Conservation (phyloP, 2,329 filamentous ascomycete species). For the Tolypocladium tropicale region DNA sequence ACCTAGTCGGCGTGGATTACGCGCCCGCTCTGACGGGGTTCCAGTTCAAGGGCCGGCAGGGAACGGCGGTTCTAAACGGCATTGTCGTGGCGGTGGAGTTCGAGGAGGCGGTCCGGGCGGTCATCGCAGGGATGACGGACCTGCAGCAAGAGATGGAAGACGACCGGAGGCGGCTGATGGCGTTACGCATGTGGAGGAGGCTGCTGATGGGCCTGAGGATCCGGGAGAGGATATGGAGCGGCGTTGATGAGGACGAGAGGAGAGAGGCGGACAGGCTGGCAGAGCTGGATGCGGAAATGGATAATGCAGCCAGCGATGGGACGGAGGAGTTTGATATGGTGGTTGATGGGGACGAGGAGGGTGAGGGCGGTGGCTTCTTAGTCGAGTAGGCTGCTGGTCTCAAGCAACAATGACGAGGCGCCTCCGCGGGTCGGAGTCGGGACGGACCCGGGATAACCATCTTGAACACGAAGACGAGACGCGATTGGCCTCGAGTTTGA, state of each 20-base stretch:
- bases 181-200: conserved; percentile 54
- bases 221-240: conserved; percentile 58
- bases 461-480: too few relatives aligned
- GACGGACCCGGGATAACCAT: too few relatives aligned
- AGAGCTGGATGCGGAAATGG: conserved; percentile 23
- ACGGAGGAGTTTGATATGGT: conserved; percentile 33
- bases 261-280: conserved; percentile 25
- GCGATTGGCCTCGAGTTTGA: too few relatives aligned
- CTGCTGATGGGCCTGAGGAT: conserved; percentile 72
- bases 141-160: conserved; percentile 53
- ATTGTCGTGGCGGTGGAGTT: conserved; percentile 66
- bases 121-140: conserved; percentile 58
- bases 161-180: conserved; percentile 63
- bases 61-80: conserved; percentile 73
- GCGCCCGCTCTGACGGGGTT: conserved; percentile 88
- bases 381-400: conserved; percentile 19
- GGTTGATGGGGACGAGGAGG: conserved; percentile 24
- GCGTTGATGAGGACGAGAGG: conserved; percentile 38
- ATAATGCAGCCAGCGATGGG: conserved; percentile 27
- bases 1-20: conserved; percentile 70
- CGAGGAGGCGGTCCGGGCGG: conserved; percentile 59
- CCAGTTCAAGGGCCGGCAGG: conserved; percentile 73
- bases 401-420: neutral
- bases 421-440: neutral
- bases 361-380: conserved; percentile 37